Evolutionary conservation across 2,329 filamentous ascomycete species (phyloP), one percentile per base, ranked within the genome.

Genomic region (Ophiocordyceps robertsii): DNA sequence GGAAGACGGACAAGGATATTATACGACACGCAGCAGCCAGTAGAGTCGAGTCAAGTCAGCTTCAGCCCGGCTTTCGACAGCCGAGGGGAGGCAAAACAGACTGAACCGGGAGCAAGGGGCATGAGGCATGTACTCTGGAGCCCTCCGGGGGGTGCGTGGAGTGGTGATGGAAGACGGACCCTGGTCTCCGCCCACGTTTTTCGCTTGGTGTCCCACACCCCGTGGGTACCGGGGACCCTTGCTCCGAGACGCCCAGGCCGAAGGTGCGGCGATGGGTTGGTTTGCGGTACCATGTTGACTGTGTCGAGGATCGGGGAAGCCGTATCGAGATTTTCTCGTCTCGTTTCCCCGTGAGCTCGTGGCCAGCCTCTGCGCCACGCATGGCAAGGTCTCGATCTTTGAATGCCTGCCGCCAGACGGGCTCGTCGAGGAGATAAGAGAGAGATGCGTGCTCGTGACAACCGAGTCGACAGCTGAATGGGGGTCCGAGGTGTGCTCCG

Each of bases 141-240:
- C 33, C 33, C 4, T 36, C 24, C n/a, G 37, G 8, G 14, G 36
- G 17, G 37, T n/a, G 21, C 30, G 30, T 29, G 41, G 41, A 32
- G 41, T 43, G 41, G 36, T 43, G 36, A 33, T 39, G 39, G 33
- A 33, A 19, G 17, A 30, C 36, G 16, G 12, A 10, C 19, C 19
- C 29, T 14, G 37, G 41, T 39, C 30, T 8, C 19, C 17, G 37
- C 21, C 41, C 41, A 43, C 41, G 41, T 43, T 43, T 27, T 43
- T 36, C 37, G 16, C 17, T 17, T 29, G 16, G 6, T 33, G 29
- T 29, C 29, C 19, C 41, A 35, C 41, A 37, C 33, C 33, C 33
- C 33, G 14, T 36, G 2, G 14, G 16, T 17, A 17, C 9, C 17
- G 16, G 33, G 33, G 33, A 16, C 6, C 33, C 14, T 10, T 5